A percentile compares a stretch with the other conserved stretches of the same genome.
phyloP scores from a whole-genome alignment of 2,329 filamentous ascomycete genomes.

The Bimuria novae-zelandiae region DNA sequence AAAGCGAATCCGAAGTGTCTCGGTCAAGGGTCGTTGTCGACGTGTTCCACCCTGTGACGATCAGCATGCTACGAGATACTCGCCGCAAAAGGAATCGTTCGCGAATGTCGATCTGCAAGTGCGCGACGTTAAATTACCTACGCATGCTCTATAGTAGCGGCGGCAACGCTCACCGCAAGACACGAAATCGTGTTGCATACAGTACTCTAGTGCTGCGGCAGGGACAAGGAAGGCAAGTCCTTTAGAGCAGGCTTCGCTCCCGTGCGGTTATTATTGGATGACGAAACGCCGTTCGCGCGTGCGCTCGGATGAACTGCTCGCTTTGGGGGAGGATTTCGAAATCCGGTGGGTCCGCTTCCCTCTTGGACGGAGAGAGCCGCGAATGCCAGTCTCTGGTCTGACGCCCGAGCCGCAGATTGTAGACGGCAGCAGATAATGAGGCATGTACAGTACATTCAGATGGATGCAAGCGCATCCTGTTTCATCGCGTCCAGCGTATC shows the following conservation, averaged over 20 bases:
- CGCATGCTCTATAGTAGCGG: neutral
- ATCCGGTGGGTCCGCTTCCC: constrained; percentile 5
- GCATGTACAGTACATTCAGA: neutral
- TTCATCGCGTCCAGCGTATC: neutral
- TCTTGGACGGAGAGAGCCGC: constrained; percentile 1
- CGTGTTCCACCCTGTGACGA: neutral
- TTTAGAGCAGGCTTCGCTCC: constrained; percentile 9
- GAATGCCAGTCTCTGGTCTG: neutral
- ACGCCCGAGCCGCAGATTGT: neutral
- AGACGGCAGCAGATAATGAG: neutral
- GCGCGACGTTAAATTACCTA: neutral
- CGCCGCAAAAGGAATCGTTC: neutral
- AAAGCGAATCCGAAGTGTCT: neutral
- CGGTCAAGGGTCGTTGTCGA: neutral
- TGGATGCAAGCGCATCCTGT: neutral
- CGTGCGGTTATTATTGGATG: neutral
- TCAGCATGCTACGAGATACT: neutral
- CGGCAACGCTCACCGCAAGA: constrained; percentile 15
- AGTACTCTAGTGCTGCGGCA: constrained; percentile 6
- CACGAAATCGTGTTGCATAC: too few species aligned
- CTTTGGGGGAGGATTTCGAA: neutral
- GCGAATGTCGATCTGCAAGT: neutral
- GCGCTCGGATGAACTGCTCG: neutral
- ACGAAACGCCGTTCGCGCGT: constrained; percentile 1
- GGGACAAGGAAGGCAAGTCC: constrained; percentile 3